Conservation (phyloP, 2,329 filamentous ascomycete species). For the Botrytis tulipae region DNA sequence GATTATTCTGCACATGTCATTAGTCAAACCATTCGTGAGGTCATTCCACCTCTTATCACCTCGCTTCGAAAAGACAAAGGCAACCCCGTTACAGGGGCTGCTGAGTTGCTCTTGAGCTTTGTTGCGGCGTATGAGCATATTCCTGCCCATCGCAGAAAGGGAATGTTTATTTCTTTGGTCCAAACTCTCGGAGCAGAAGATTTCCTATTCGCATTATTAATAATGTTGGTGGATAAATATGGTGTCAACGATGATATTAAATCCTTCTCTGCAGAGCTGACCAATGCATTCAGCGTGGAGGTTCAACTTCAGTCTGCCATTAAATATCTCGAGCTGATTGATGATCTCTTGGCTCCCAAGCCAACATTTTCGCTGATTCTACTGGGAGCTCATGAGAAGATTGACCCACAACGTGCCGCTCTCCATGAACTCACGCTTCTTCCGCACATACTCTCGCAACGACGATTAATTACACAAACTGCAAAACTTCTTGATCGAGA, state of each 20-base stretch:
- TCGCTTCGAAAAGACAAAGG: conserved; percentile 81
- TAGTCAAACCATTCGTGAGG: conserved; percentile 88
- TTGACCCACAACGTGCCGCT: conserved; percentile 52
- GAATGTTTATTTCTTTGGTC: conserved; percentile 80
- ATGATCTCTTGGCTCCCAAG: conserved; percentile 73
- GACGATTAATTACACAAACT: conserved; percentile 56
- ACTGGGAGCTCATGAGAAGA: conserved; percentile 57
- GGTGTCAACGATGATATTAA: conserved; percentile 71
- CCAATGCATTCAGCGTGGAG: conserved; percentile 68
- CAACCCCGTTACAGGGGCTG: conserved; percentile 74
- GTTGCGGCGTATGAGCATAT: conserved; percentile 96
- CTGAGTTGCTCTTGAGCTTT: conserved; percentile 91
- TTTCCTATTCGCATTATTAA: conserved; percentile 82
- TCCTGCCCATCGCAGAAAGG: conserved; percentile 77
- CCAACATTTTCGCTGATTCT: conserved; percentile 71
- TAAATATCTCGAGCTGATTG: conserved; percentile 72
- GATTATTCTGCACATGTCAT: conserved; percentile 97
- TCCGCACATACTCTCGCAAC: conserved; percentile 57
- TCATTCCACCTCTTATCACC: conserved; percentile 86
- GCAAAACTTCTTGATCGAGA: conserved; percentile 57
- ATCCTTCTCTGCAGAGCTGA: conserved; percentile 72
- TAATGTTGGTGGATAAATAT: conserved; percentile 89
- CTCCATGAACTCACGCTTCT: conserved; percentile 56
- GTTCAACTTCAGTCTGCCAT: conserved; percentile 76
- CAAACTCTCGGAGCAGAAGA: conserved; percentile 82